Conservation (phyloP, 352 stramenopile species). For the Phytophthora rubi region DNA sequence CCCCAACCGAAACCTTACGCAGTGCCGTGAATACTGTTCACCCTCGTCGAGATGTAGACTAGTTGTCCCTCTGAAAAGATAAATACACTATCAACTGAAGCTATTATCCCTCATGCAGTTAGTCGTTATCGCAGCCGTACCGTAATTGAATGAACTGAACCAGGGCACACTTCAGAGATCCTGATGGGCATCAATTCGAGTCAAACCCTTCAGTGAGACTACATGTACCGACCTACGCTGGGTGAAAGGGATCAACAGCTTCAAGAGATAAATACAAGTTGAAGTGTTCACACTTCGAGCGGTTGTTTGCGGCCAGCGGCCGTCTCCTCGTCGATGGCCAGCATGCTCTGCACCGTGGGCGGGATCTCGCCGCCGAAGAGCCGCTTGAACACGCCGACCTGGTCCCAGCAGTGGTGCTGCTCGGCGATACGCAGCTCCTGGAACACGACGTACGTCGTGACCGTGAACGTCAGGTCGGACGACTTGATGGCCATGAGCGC, state of each 20-base stretch:
- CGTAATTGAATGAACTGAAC: too few species aligned
- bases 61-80: neutral
- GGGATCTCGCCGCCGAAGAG: constrained; percentile 83
- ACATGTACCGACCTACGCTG: neutral
- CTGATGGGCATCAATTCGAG: neutral
- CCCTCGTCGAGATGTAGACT: constrained; percentile 11
- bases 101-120: neutral
- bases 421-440: constrained; percentile 71
- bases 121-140: too few species aligned
- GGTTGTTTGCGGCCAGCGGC: constrained; percentile 34
- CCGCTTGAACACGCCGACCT: constrained; percentile 83
- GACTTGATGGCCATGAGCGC: constrained; percentile 81
- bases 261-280: constrained; percentile 35
- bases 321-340: constrained; percentile 59
- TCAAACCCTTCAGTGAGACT: constrained; percentile 1
- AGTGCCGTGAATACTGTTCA: constrained; percentile 6
- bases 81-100: constrained; percentile 14
- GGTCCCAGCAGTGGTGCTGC: constrained; percentile 86
- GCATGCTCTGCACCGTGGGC: constrained; percentile 55
- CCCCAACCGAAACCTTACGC: neutral
- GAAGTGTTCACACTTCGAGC: constrained; percentile 36
- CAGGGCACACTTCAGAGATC: too few species aligned
- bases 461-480: constrained; percentile 82
- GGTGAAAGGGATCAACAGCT: neutral
- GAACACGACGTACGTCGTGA: constrained; percentile 87